A percentile compares a stretch with the other conserved stretches of the same genome.
Conservation (phyloP, 139 green algal species). For the Chlamydomonas sp. region DNA sequence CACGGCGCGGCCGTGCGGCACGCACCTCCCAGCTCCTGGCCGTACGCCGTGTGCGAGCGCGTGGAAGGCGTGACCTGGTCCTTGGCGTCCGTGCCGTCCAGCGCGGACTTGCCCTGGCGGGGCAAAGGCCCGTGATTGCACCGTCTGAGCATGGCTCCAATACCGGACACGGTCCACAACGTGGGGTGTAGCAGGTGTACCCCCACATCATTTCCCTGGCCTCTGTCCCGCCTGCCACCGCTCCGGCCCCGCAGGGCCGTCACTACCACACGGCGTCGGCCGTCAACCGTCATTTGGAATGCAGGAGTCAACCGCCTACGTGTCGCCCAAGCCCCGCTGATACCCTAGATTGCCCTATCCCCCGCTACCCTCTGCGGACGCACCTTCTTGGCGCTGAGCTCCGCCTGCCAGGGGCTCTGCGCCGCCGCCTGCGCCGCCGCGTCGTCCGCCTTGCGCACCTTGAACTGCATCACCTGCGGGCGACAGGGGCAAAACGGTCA, state of each 20-base stretch:
- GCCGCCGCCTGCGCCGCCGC: neutral
- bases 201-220: no score
- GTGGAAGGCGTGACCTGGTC: conserved; percentile 36
- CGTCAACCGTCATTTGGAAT: no score
- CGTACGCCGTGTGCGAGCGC: conserved; percentile 7
- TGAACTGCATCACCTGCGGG: conserved; percentile 42
- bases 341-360: neutral
- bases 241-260: no score
- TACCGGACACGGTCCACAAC: no score
- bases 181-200: no score
- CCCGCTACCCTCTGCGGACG: neutral
- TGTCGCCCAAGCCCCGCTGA: neutral
- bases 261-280: no score
- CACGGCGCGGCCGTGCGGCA: neutral
- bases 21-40: conserved; percentile 28
- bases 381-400: conserved; percentile 36
- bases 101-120: conserved; percentile 9
- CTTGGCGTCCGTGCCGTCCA: conserved; percentile 38
- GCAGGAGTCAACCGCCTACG: no score
- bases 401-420: conserved; percentile 34
- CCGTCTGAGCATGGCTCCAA: neutral
- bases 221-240: no score
- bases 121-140: neutral
- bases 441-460: conserved; percentile 8
- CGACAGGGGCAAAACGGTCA: neutral